Evolutionary conservation across 306 rosid species (phyloP), one percentile per base, ranked within the genome.

Genomic region (Quercus berberidifolia): DNA sequence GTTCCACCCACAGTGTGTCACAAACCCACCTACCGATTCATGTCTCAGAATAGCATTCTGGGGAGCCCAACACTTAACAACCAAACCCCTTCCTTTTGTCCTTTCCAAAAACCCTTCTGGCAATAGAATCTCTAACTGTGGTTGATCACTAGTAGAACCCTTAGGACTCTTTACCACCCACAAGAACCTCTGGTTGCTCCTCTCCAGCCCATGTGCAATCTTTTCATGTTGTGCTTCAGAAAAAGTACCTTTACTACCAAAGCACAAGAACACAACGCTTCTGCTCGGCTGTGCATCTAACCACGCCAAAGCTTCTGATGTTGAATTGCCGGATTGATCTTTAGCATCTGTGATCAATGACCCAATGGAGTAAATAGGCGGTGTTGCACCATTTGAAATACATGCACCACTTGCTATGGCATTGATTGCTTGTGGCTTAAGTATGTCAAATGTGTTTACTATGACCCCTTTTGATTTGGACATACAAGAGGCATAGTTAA

Each of bases 321-420:
- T 30, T 28, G 72, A 56, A 20, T 31, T 21, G 2, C 73, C 26
- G 17, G n/a, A 13, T 33, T 43, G 28, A 33, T 73, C 69, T 73
- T 18, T 79, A 5, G 74, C 78, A 54, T 62, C 57, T 3, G 83
- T 49, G 31, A 79, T 79, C 78, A 79, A 35, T 63, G 78, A 74
- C 26, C 83, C 83, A 52, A 79, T 79, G n/a, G 46, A 63, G 25
- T 72, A 79, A 11, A 73, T 15, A n/a, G 78, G 68, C 6, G 74
- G 74, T 10, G 55, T 73, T 60, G 19, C 35, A 10, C 57, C 67
- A 23, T 73, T 79, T 51, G 74, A 77, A 28, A 25, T 28, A 12
- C 58, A 79, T 31, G 12, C 38, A 33, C 83, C 83, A 63, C 55
- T 43, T 6, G n/a, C 74, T 11, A 73, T 51, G 69, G 74, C 74